These are phyloP conservation scores for Claviceps purpurea DNA, from an alignment of 2,329 filamentous ascomycete genomes.

Conservation along the genomic window DNA sequence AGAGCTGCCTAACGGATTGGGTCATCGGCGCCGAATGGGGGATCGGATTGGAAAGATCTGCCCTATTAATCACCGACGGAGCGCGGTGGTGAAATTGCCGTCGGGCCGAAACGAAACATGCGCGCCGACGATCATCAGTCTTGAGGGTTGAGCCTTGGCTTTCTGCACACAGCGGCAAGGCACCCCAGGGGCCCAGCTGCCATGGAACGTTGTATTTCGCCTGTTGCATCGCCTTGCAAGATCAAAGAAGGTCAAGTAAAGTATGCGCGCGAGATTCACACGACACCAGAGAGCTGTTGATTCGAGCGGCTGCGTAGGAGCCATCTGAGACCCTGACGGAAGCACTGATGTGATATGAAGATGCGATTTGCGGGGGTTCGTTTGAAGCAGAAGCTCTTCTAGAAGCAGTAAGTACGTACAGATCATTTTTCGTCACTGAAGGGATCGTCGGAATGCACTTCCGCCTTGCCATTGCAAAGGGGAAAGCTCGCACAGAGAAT, in stretches of 20 bases:
- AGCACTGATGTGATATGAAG: too few relatives aligned
- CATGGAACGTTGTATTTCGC: conserved; percentile 12
- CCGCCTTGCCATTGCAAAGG: not conserved
- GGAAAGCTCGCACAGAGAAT: not conserved
- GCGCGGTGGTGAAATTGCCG: not conserved
- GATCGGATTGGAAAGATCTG: not conserved
- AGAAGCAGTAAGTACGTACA: too few relatives aligned
- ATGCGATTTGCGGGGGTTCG: too few relatives aligned
- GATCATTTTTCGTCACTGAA: too few relatives aligned
- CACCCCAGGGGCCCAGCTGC: not conserved
- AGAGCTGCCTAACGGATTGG: not conserved
- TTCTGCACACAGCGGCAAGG: not conserved
- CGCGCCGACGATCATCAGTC: not conserved
- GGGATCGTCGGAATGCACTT: not conserved
- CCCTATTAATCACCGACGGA: not conserved
- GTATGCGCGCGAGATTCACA: not conserved
- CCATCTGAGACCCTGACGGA: too few relatives aligned
- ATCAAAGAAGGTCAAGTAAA: not conserved
- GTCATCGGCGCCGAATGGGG: not conserved
- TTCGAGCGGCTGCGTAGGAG: too few relatives aligned
- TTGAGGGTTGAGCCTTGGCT: not conserved
- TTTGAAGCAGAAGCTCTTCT: too few relatives aligned
- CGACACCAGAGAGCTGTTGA: too few relatives aligned
- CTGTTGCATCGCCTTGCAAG: not conserved
- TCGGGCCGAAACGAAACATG: conserved; percentile 1